Conservation (phyloP, 2,329 filamentous ascomycete genomes). For the Monilinia laxa region DNA sequence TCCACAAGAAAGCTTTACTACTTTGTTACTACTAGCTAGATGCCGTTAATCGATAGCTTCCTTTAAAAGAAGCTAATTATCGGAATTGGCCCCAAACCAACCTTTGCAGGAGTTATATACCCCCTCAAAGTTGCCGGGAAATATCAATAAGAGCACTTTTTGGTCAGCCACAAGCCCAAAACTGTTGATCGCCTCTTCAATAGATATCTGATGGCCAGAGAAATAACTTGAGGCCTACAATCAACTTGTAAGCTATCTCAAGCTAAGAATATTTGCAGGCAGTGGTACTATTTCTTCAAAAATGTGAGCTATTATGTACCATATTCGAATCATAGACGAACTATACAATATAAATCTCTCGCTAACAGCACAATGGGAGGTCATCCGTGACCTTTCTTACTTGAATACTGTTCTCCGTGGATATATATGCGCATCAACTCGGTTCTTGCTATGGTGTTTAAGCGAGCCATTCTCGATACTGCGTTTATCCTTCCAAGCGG, state of each 20-base stretch:
- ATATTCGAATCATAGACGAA: neutral
- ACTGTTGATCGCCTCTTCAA: neutral
- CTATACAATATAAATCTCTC: constrained; percentile 19
- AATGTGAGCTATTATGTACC: constrained; percentile 8
- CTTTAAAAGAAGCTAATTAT: constrained; percentile 7
- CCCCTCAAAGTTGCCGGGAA: neutral
- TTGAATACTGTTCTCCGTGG: too few species aligned
- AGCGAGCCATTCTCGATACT: too few species aligned
- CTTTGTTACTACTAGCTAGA: constrained; percentile 12
- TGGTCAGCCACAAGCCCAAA: neutral
- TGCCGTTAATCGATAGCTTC: constrained; percentile 10
- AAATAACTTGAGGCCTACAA: neutral
- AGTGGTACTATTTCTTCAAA: neutral
- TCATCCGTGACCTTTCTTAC: too few species aligned
- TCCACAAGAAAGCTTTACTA: constrained; percentile 3
- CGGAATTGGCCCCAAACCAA: neutral
- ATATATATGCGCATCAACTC: too few species aligned
- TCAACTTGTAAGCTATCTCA: constrained; percentile 6
- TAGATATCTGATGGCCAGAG: constrained; percentile 1
- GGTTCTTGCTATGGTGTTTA: too few species aligned
- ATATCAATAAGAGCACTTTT: constrained; percentile 4
- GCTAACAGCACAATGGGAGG: too few species aligned
- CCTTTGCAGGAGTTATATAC: neutral
- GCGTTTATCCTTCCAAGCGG: too few species aligned
- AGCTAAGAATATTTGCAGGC: neutral